Base-by-base conservation (phyloP, 2,329 filamentous ascomycete genomes). In the Fonsecaea multimorphosa region DNA sequence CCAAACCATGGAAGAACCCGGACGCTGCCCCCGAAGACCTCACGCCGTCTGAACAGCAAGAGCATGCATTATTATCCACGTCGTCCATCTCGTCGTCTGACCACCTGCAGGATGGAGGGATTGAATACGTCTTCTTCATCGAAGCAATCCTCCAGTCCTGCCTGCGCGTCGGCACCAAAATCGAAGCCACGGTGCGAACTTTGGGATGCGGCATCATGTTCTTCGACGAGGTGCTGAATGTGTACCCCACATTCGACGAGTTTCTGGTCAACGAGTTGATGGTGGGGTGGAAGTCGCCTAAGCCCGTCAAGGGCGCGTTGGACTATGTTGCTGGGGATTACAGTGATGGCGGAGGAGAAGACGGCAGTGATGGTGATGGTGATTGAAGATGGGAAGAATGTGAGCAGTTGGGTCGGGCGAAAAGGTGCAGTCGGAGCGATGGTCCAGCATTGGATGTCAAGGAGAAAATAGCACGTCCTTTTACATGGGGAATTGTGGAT, bases 251-350 rank as follows among this genome's bases (percentile, higher is more conserved):
- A 0, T 91, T 90, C 73, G 87, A 90, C 73, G 84, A 81, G 0
- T 86, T 87, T 63, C 78, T 93, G 29, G 84, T 86, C 0, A 91
- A 93, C 74, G 86, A 89, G 70, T 78, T 91, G 69, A 91, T 93
- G 88, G 72, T 82, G 24, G 76, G 82, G 19, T 93, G 86, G 83
- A 91, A 87, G 75, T 78, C 84, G 27, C 88, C 89, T 0, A 75
- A 72, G 34, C 64, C 65, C 0, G 8, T 64, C 16, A 65, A 65
- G 36, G 68, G 68, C 2, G 66, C 68, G 9, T 58, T 66, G 46
- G 66, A 68, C 40, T 68, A 66, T 51, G 64, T 66, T 3, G 31
- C 57, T 12, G 53, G 24, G 38, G 63, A 56, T 19, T 63, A 65
- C 16, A 52, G 34, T 27, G 57, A 58, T 22, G 61, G 22, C 22